These are phyloP conservation scores for Stentor roeselii DNA, from an alignment of 73 alveolate species.

Conservation along the genomic window DNA sequence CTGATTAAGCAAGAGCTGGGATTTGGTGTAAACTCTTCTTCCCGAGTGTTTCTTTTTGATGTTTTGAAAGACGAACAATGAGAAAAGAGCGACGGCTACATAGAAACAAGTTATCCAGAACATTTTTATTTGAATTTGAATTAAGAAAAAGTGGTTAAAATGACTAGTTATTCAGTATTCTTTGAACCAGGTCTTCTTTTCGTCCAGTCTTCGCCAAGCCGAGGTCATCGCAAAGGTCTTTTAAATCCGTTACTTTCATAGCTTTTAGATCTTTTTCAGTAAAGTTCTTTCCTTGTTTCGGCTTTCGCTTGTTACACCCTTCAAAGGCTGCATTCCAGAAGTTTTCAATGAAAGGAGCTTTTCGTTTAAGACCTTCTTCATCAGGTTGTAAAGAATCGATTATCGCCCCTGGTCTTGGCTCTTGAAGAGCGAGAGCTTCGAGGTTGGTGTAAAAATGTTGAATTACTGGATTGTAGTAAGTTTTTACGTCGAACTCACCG, in stretches of 20 bases:
- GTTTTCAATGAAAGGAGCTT: slow-evolving; percentile 60
- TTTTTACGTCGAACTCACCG: slow-evolving; percentile 72
- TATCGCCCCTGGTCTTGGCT: slow-evolving; percentile 58
- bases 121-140: not conserved
- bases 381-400: slow-evolving; percentile 79
- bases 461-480: slow-evolving; percentile 71
- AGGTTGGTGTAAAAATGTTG: slow-evolving; percentile 75
- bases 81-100: not conserved
- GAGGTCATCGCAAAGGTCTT: not conserved
- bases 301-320: slow-evolving; percentile 32
- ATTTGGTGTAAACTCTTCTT: not conserved
- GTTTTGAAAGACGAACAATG: not conserved
- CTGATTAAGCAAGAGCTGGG: not conserved
- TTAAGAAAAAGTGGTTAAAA: too few relatives aligned
- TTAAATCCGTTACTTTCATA: slow-evolving; percentile 28
- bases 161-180: not conserved
- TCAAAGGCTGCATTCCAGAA: slow-evolving; percentile 44
- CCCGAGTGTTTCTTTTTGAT: not conserved
- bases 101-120: not conserved
- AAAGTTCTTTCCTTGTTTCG: slow-evolving; percentile 40
- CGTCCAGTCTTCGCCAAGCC: slow-evolving; percentile 15
- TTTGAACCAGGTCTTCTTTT: slow-evolving; percentile 19
- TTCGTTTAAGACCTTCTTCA: slow-evolving; percentile 70
- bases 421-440: slow-evolving; percentile 82
- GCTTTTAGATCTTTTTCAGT: slow-evolving; percentile 40